A percentile compares a stretch with the other conserved stretches of the same genome.
These are phyloP conservation scores for Vaccinium vitisidaea DNA, from an alignment of 148 eudicot species.

Conservation along the genomic window DNA sequence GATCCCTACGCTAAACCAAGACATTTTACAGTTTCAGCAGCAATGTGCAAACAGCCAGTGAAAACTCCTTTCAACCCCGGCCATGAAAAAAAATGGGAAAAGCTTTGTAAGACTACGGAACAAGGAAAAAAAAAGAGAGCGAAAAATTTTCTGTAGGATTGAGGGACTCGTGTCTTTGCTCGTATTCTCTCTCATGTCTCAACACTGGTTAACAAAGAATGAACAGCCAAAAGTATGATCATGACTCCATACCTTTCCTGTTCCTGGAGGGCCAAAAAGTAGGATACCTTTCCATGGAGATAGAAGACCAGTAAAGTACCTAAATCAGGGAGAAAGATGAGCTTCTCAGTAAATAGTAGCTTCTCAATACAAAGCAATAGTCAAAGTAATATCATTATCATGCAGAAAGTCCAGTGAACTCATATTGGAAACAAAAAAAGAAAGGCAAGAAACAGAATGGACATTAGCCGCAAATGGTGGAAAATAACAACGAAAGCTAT, in stretches of 20 bases:
- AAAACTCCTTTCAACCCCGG: background rate
- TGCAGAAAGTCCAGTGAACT: background rate
- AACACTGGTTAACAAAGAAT: background rate
- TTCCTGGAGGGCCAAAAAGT: constrained; percentile 97
- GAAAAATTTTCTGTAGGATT: background rate
- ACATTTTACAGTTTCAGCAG: background rate
- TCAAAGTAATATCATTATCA: background rate
- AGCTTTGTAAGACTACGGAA: background rate
- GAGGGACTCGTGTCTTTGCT: background rate
- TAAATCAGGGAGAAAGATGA: constrained; percentile 26
- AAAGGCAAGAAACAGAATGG: background rate
- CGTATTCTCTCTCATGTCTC: background rate
- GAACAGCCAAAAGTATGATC: background rate
- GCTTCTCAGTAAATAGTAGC: background rate
- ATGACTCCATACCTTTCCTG: constrained; percentile 72
- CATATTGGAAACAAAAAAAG: background rate
- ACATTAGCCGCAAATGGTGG: background rate
- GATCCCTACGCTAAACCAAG: background rate
- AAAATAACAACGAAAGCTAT: background rate
- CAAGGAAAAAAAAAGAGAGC: background rate
- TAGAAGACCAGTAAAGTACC: constrained; percentile 91
- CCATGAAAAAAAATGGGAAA: background rate
- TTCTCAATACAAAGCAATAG: background rate
- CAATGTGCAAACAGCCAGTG: background rate
- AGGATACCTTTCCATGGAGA: constrained; percentile 99